Conservation (phyloP, 257 asterid species). For the Salvia rosmarinus region DNA sequence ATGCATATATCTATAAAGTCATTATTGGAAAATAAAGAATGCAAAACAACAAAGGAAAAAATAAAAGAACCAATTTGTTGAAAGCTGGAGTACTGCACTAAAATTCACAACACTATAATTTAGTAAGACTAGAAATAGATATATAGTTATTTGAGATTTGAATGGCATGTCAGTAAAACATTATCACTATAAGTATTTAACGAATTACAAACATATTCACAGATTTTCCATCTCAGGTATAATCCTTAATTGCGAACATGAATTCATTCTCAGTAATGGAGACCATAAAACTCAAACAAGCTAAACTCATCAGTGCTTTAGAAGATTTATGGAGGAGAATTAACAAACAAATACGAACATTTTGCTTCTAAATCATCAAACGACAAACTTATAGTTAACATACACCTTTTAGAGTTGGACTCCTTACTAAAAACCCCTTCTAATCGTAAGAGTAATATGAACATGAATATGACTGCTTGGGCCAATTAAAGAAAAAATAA, state of each 20-base stretch:
- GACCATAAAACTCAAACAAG: not conserved
- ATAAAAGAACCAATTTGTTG: conserved; percentile 7
- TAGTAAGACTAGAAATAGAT: not conserved
- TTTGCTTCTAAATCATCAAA: not conserved
- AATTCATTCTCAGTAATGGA: not conserved
- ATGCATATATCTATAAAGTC: not conserved
- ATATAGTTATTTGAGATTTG: not conserved
- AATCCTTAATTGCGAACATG: not conserved
- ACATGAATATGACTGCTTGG: too few species aligned
- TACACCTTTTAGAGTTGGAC: not conserved
- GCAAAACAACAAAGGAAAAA: not conserved
- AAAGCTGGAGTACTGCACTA: conserved; percentile 4
- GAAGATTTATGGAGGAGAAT: not conserved
- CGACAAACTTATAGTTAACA: not conserved
- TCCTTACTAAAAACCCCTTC: not conserved
- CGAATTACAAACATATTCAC: not conserved
- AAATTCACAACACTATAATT: not conserved
- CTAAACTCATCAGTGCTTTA: not conserved
- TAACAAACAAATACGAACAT: not conserved
- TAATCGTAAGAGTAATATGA: not conserved
- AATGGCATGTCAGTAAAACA: not conserved
- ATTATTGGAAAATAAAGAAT: not conserved
- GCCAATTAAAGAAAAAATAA: not conserved
- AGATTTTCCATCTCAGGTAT: not conserved
- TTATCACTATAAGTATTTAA: not conserved